Conservation (phyloP, 352 stramenopile species). For the Thalassiosira exigua region DNA sequence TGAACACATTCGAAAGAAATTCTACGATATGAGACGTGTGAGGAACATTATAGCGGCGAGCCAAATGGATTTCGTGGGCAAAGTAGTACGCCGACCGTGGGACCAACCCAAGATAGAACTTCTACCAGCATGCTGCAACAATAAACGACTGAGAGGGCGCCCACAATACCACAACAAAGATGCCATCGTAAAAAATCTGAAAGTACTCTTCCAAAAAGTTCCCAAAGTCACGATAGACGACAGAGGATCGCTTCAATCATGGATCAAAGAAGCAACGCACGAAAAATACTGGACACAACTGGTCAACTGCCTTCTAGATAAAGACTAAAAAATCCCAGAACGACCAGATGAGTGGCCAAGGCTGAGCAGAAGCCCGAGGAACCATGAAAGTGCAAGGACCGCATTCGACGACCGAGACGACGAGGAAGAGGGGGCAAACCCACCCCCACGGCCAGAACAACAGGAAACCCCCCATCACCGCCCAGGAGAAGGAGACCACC, state of each 20-base stretch:
- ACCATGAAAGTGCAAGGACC: too few species aligned
- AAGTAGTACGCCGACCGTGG: constrained; percentile 8
- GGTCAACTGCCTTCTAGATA: constrained; percentile 12
- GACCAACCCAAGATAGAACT: constrained; percentile 2
- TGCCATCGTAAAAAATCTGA: constrained; percentile 17
- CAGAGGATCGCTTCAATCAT: constrained; percentile 10
- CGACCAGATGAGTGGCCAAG: background rate
- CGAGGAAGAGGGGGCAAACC: too few species aligned
- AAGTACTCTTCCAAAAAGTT: constrained; percentile 19
- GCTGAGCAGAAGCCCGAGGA: background rate
- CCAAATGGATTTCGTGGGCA: constrained; percentile 30
- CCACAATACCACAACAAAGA: constrained; percentile 30
- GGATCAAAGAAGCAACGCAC: constrained; percentile 23
- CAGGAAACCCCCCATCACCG: background rate
- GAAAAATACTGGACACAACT: constrained; percentile 23
- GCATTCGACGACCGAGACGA: too few species aligned
- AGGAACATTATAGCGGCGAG: constrained; percentile 8
- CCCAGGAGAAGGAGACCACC: background rate
- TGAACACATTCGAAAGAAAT: constrained; percentile 16
- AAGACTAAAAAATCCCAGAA: background rate
- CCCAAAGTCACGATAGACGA: constrained; percentile 15
- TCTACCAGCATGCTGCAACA: constrained; percentile 20
- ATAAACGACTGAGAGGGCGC: constrained; percentile 17
- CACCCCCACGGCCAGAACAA: background rate
- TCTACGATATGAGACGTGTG: constrained; percentile 26